Conservation (phyloP, 1,284 basidiomycete genomes). For the Marasmius sp. region DNA sequence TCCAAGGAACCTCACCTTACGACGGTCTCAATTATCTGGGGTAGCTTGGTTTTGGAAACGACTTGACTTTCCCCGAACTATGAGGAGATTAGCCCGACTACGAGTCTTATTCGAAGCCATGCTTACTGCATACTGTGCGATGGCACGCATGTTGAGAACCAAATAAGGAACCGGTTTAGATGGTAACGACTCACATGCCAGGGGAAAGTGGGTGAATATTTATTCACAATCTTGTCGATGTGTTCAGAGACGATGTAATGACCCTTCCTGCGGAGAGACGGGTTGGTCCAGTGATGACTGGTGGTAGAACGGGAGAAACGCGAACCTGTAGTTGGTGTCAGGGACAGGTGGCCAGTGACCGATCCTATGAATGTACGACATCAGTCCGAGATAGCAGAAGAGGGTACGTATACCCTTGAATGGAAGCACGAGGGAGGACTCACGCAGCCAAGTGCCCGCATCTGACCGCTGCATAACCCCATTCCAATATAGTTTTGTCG, state of each 20-base stretch:
- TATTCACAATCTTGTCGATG: conserved; percentile 69
- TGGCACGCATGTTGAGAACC: conserved; percentile 11
- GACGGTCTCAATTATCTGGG: conserved; percentile 73
- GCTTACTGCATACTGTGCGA: conserved; percentile 63
- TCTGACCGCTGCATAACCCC: conserved; percentile 78
- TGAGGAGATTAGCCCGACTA: conserved; percentile 13
- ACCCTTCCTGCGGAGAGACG: conserved; percentile 54
- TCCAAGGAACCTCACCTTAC: conserved; percentile 51
- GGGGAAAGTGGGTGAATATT: conserved; percentile 57
- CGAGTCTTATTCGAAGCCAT: conserved; percentile 17
- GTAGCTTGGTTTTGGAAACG: conserved; percentile 64
- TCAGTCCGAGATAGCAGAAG: not conserved
- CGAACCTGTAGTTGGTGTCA: conserved; percentile 75
- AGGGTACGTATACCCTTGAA: not conserved
- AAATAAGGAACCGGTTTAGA: not conserved
- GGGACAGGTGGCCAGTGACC: conserved; percentile 81
- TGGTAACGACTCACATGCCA: conserved; percentile 58
- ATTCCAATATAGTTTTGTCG: conserved; percentile 66
- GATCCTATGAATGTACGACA: conserved; percentile 39
- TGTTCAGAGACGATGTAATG: conserved; percentile 81
- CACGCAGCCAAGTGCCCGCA: conserved; percentile 74
- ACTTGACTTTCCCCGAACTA: conserved; percentile 81
- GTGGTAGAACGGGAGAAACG: not conserved
- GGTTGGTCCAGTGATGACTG: not conserved
- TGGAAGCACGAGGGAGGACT: conserved; percentile 33